phyloP scores from a whole-genome alignment of 495 filamentous ascomycete species.

The Opeltia flavorubescens region DNA sequence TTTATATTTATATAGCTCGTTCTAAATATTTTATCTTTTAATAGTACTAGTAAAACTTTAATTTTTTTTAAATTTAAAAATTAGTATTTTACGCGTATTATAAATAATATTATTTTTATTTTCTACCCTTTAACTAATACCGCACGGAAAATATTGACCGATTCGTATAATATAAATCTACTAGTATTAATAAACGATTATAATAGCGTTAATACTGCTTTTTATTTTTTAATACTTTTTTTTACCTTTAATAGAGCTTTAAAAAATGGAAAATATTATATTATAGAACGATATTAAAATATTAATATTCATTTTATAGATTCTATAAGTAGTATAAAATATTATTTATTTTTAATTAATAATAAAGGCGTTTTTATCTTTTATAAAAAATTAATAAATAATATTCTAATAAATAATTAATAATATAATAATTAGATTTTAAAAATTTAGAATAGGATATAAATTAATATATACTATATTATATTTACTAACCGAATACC shows the following conservation, averaged over 20 bases:
- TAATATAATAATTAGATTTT: background rate
- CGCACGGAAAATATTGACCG: background rate
- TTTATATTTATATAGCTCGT: background rate
- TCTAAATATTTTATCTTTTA: background rate
- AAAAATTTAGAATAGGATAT: background rate
- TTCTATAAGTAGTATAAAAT: background rate
- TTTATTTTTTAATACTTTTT: background rate
- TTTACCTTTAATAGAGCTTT: background rate
- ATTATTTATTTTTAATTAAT: too few species aligned
- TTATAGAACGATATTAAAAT: background rate
- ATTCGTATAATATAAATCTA: background rate
- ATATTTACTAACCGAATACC: background rate
- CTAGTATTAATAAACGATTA: background rate
- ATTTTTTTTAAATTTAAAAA: background rate
- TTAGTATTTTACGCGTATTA: background rate
- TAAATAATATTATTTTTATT: background rate
- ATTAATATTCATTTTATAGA: background rate
- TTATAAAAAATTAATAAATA: background rate
- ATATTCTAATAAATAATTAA: background rate
- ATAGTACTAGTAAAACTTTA: background rate
- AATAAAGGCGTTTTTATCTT: too few species aligned
- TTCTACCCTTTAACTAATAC: background rate
- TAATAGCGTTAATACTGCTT: background rate
- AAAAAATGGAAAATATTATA: background rate
- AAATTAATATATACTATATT: background rate